phyloP scores from a whole-genome alignment of 768 basidiomycete genomes.

The Suillus ampliporus region DNA sequence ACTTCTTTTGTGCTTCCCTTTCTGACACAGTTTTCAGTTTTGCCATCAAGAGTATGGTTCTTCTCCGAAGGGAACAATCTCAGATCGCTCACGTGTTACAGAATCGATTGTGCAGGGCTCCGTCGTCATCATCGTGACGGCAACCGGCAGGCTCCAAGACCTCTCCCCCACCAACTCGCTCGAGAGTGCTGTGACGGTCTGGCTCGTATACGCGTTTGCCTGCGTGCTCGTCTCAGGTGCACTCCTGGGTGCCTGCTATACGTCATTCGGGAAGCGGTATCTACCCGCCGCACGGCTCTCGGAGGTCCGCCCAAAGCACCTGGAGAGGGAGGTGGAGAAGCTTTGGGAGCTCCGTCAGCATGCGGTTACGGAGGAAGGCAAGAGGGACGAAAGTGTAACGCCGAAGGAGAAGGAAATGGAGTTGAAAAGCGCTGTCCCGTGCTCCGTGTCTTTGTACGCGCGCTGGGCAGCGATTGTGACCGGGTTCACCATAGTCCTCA shows the following conservation, averaged over 20 bases:
- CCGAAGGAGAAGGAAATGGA: conserved; percentile 8
- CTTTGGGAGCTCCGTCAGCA: conserved; percentile 27
- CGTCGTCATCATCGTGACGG: conserved; percentile 49
- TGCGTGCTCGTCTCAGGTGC: conserved; percentile 40
- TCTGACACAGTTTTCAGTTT: conserved; percentile 31
- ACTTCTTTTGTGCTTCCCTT: neutral
- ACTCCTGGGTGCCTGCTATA: conserved; percentile 37
- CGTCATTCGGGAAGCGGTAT: conserved; percentile 20
- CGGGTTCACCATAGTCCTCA: conserved; percentile 35
- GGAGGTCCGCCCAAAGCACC: conserved; percentile 38
- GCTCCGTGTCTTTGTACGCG: conserved; percentile 8
- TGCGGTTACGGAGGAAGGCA: neutral
- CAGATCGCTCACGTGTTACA: conserved; percentile 16
- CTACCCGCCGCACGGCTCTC: conserved; percentile 48
- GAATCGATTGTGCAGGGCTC: conserved; percentile 49
- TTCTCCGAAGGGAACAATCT: neutral
- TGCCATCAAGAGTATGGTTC: conserved; percentile 45
- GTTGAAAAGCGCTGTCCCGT: conserved; percentile 8
- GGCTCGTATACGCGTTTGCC: conserved; percentile 46
- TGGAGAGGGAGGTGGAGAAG: conserved; percentile 37
- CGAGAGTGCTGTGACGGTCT: conserved; percentile 42
- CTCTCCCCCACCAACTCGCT: conserved; percentile 40
- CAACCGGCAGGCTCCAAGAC: conserved; percentile 48
- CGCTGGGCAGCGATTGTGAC: conserved; percentile 29
- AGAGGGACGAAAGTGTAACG: conserved; percentile 1